Evolutionary conservation across 495 filamentous ascomycete genomes (phyloP).

Genomic region (Penicillium herquei): DNA sequence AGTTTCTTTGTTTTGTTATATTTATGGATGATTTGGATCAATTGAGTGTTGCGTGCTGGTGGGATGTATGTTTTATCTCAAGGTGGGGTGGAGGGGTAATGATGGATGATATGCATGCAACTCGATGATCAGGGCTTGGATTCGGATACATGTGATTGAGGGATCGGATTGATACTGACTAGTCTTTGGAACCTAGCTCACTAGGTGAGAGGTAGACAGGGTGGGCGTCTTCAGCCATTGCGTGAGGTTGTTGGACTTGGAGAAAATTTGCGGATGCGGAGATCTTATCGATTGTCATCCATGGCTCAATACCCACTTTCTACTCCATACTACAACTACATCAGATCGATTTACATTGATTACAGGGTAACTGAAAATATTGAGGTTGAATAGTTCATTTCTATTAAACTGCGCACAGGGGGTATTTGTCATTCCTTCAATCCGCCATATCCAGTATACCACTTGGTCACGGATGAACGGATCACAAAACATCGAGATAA

Average conservation of each 20-base stretch:
- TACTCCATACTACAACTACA: constrained; percentile 1
- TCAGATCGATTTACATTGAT: not conserved
- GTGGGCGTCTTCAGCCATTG: constrained; percentile 29
- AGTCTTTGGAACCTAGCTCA: constrained; percentile 55
- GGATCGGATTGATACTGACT: constrained; percentile 33
- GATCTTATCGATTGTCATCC: constrained; percentile 8
- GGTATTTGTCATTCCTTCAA: constrained; percentile 24
- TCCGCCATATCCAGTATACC: constrained; percentile 11
- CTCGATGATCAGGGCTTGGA: not conserved
- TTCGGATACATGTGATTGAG: not conserved
- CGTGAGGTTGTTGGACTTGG: constrained; percentile 6
- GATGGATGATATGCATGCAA: not conserved
- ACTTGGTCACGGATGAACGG: constrained; percentile 3
- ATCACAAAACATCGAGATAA: constrained; percentile 22
- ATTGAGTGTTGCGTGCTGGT: not conserved
- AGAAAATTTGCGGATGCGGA: constrained; percentile 18
- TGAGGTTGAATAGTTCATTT: constrained; percentile 16
- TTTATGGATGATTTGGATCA: not conserved
- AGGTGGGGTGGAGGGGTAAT: constrained; percentile 1
- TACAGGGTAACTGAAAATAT: not conserved
- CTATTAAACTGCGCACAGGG: constrained; percentile 28
- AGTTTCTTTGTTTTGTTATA: constrained; percentile 5
- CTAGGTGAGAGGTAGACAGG: constrained; percentile 49
- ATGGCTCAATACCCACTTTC: constrained; percentile 16
- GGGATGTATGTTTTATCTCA: not conserved